Percentiles rank a stretch among this genome's conserved stretches.
Conservation (phyloP, 2,329 filamentous ascomycete genomes). For the Cucurbitaria berberidis region DNA sequence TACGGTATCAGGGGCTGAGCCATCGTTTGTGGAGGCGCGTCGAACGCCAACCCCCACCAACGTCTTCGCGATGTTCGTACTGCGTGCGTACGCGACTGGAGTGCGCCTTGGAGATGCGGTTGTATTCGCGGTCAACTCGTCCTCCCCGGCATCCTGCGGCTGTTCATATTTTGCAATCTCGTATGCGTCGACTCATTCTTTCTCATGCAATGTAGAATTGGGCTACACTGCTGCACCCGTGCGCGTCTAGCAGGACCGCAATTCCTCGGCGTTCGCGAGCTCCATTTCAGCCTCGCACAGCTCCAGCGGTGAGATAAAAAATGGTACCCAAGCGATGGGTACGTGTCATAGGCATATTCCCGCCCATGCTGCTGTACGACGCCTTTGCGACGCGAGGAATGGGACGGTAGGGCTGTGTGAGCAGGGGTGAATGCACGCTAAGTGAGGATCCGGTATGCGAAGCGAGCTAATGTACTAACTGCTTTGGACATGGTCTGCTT, state of each 20-base stretch:
- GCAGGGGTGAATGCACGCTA: slow-evolving; percentile 9
- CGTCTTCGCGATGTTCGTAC: slow-evolving; percentile 1
- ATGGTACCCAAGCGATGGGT: slow-evolving; percentile 12
- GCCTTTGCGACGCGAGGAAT: slow-evolving; percentile 13
- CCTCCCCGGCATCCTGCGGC: neutral
- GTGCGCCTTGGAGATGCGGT: slow-evolving; percentile 3
- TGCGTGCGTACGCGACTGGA: slow-evolving; percentile 1
- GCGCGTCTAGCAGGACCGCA: slow-evolving; percentile 9
- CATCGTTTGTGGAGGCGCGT: neutral
- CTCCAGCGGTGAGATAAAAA: slow-evolving; percentile 25
- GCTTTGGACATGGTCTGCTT: slow-evolving; percentile 18
- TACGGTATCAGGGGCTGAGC: slow-evolving; percentile 7
- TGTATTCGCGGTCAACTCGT: slow-evolving; percentile 6
- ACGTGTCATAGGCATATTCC: slow-evolving; percentile 16
- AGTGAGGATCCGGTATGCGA: slow-evolving; percentile 15
- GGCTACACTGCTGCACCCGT: slow-evolving; percentile 15
- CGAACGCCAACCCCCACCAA: neutral
- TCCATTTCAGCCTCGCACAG: slow-evolving; percentile 19
- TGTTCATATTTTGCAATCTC: neutral
- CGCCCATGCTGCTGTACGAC: slow-evolving; percentile 14
- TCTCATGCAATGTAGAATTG: slow-evolving; percentile 17
- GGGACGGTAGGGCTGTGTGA: slow-evolving; percentile 31
- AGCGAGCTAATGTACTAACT: slow-evolving; percentile 27
- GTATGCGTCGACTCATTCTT: slow-evolving; percentile 18
- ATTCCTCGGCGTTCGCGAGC: slow-evolving; percentile 4